These are phyloP conservation scores for Nematocida sp. DNA, from an alignment of 371 early-diverging fungal genomes.

Conservation along the genomic window DNA sequence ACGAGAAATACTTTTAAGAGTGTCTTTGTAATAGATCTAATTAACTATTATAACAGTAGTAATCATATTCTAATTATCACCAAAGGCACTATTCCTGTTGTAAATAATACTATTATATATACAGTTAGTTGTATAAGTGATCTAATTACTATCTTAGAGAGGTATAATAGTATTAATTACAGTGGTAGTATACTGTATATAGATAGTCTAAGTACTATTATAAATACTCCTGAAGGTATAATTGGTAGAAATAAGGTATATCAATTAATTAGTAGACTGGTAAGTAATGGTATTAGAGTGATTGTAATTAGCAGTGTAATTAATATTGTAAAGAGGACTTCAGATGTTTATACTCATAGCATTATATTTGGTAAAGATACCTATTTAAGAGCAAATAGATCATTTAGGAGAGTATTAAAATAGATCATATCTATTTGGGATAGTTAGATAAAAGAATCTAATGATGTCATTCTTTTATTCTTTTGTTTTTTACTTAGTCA, in stretches of 20 bases:
- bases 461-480: too few relatives aligned
- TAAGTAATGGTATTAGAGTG: not conserved
- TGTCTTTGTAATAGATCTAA: not conserved
- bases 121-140: not conserved
- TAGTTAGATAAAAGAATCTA: too few relatives aligned
- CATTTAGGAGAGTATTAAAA: too few relatives aligned
- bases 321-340: not conserved
- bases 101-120: not conserved
- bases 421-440: too few relatives aligned
- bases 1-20: not conserved
- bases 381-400: too few relatives aligned
- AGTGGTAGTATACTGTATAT: not conserved
- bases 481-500: conserved; percentile 16
- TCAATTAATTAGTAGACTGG: not conserved
- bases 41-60: not conserved
- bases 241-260: not conserved
- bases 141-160: not conserved
- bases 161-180: not conserved
- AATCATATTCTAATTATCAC: not conserved
- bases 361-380: not conserved
- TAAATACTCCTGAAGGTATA: not conserved
- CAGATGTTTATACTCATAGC: not conserved
- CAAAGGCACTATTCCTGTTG: not conserved
- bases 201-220: conserved; percentile 18
- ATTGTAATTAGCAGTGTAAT: conserved; percentile 20